Evolutionary conservation across 139 green algal species (phyloP).

Genomic region (Coelastrella sp.): DNA sequence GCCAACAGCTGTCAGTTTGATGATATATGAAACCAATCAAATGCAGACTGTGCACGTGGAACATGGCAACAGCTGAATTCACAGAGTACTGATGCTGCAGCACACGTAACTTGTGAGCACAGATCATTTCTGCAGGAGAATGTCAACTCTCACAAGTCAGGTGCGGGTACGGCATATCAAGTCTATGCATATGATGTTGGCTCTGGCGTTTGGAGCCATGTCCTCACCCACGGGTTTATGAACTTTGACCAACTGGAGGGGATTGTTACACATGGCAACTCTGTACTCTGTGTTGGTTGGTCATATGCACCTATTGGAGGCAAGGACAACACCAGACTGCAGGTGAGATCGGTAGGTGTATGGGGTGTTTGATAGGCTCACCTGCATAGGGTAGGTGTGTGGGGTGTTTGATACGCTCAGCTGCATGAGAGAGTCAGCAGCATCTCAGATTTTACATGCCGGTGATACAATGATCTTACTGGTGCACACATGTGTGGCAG

Average conservation of each 20-base stretch:
- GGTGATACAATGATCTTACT: no score
- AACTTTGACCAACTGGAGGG: background rate
- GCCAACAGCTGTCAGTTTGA: no score
- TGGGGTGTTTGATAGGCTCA: background rate
- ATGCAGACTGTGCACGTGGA: no score
- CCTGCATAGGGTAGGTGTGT: background rate
- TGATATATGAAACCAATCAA: no score
- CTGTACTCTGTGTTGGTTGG: background rate
- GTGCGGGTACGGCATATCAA: background rate
- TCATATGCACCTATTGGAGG: background rate
- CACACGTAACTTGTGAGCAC: no score
- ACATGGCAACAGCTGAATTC: no score
- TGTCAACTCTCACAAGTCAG: background rate
- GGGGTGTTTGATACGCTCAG: background rate
- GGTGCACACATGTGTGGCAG: background rate
- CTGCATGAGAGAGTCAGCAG: background rate
- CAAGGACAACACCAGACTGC: background rate
- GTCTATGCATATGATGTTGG: background rate
- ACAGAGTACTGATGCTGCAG: no score
- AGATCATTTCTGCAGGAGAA: constrained; percentile 12
- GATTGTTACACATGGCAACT: background rate
- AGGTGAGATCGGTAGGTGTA: background rate
- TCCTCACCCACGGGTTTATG: background rate
- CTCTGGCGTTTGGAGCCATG: background rate
- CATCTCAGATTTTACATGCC: no score